Base-by-base conservation (phyloP, 1,284 basidiomycete species). In the Wallemia ichthyophaga region DNA sequence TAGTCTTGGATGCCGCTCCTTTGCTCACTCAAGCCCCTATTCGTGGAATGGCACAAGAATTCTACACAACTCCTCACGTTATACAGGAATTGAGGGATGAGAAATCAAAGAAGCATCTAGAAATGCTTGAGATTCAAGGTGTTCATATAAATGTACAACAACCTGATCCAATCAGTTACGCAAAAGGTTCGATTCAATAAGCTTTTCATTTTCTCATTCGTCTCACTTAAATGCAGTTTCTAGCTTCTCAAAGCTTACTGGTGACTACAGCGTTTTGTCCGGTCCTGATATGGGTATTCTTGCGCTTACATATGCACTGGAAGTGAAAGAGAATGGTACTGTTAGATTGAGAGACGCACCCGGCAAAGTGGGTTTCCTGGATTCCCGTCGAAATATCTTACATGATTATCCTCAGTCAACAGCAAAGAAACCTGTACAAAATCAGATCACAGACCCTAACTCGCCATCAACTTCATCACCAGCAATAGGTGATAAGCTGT, bases 251-350 rank as follows among this genome's bases (percentile, higher is more conserved):
- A 91, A 87, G 74, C 86, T 87, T 74, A 95, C 92, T 0, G 94
- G 94, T 70, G 94, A 98, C 71, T 92, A 88, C 67, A 76, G 85
- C 31, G 92, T 92, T 56, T 76, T 99, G 27, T 95, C 89, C 9
- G 77, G 81, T 66, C 78, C 91, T 19, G 94, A 99, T 79, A 70
- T 98, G 60, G 82, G 83, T 63, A 82, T 98, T 37, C 73, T 98
- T 56, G 94, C 94, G 0, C 73, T 98, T 64, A 87, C 89, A 0
- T 83, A 85, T 67, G 78, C 81, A 56, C 72, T 91, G 60, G 81
- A 79, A 71, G 76, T 74, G 59, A 70, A 71, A 60, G 71, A 71
- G 62, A 76, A 76, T 63, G 75, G 74, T 0, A 67, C 64, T n/a
- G 67, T 68, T 68, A 64, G 73, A 58, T 72, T 75, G 57, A 73